Evolutionary conservation across 2,329 filamentous ascomycete species (phyloP).

Genomic region (Trichoderma simmonsii): DNA sequence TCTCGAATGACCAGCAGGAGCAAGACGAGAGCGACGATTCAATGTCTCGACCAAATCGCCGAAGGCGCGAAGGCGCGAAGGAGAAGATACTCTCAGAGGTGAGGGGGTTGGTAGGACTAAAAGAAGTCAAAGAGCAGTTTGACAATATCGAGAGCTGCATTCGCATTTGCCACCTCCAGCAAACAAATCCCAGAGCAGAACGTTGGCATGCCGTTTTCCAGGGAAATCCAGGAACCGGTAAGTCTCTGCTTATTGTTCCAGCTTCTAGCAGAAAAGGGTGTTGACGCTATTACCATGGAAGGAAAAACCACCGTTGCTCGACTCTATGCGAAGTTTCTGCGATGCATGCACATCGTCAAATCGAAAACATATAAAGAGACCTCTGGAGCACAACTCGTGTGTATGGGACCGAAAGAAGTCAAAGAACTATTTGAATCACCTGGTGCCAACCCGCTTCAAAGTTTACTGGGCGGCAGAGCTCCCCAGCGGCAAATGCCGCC

Average conservation of each 20-base stretch:
- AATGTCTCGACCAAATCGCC: neutral
- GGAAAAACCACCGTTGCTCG: neutral
- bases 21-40: neutral
- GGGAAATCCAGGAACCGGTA: constrained; percentile 8
- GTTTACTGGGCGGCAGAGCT: neutral
- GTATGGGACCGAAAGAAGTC: neutral
- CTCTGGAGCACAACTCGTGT: neutral
- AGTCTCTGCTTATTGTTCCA: neutral
- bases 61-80: neutral
- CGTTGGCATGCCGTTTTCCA: neutral
- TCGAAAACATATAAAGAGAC: neutral
- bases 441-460: neutral
- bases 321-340: neutral
- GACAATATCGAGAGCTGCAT: neutral
- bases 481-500: neutral
- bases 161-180: neutral
- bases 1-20: neutral
- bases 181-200: neutral
- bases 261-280: neutral
- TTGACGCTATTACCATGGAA: neutral
- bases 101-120: neutral
- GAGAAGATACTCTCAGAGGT: neutral
- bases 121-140: neutral
- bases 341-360: neutral
- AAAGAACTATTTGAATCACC: neutral